A percentile compares a stretch with the other conserved stretches of the same genome.
Evolutionary conservation across 1,139 yeast species (phyloP).

Genomic region (Cylindricascospora bacillispora): DNA sequence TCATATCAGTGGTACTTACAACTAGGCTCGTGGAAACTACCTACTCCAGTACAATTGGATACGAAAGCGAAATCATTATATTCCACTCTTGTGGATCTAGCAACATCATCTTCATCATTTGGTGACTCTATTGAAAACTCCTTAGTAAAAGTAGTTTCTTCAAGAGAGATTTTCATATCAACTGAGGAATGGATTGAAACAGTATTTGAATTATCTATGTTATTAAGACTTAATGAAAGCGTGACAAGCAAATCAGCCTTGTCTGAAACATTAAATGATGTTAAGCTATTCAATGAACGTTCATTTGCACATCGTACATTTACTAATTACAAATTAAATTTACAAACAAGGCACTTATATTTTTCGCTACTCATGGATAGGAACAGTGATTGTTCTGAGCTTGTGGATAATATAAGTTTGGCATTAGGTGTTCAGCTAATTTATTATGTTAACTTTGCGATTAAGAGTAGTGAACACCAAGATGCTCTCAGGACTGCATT

Average conservation of each 20-base stretch:
- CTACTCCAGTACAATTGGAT: conserved; percentile 10
- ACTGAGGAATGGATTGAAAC: conserved; percentile 6
- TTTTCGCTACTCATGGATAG: no score
- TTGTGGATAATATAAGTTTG: no score
- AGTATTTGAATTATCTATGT: background rate
- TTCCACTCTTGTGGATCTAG: no score
- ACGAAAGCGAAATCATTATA: conserved; percentile 14
- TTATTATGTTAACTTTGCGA: conserved; percentile 5
- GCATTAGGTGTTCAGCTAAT: no score
- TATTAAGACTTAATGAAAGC: background rate
- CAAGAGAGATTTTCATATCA: conserved; percentile 2
- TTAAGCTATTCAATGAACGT: no score
- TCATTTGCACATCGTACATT: background rate
- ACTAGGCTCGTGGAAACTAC: conserved; percentile 21
- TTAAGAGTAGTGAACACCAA: conserved; percentile 11
- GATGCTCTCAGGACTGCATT: conserved; percentile 15
- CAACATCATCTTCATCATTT: no score
- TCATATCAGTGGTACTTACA: conserved; percentile 19
- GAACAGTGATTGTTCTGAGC: no score
- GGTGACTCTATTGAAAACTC: conserved; percentile 3
- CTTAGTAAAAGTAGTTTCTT: conserved; percentile 2
- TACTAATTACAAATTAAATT: background rate
- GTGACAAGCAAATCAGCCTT: background rate
- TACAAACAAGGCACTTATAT: background rate
- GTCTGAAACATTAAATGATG: background rate